Conservation (phyloP, 148 eudicot species). For the Rhododendron kiyosumense region DNA sequence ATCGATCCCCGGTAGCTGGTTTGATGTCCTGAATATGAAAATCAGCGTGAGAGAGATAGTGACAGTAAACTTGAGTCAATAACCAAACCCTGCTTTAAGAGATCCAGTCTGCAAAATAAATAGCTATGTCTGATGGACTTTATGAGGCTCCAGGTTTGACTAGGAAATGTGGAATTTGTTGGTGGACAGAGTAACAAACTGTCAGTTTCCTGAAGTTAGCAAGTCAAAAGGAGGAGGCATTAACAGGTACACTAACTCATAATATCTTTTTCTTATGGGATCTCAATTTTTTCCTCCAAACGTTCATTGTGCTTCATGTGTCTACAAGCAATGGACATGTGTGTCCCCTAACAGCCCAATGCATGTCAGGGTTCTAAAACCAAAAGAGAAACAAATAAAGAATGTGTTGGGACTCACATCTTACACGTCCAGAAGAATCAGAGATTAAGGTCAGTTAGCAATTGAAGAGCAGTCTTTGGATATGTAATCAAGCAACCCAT, state of each 20-base stretch:
- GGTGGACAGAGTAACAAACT: not conserved
- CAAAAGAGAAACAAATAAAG: not conserved
- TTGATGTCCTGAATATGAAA: constrained; percentile 48
- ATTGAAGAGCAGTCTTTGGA: not conserved
- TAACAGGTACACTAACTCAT: not conserved
- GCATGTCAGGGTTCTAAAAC: not conserved
- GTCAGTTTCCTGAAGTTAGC: not conserved
- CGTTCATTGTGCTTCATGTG: not conserved
- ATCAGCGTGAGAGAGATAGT: not conserved
- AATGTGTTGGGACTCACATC: not conserved
- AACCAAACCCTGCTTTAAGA: not conserved
- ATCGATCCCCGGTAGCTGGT: constrained; percentile 39
- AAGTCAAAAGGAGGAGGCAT: not conserved
- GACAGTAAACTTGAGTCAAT: too few species aligned
- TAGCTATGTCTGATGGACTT: not conserved
- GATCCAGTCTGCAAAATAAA: not conserved
- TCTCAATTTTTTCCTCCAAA: not conserved
- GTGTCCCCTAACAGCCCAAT: not conserved
- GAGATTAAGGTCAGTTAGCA: not conserved
- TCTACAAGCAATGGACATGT: not conserved
- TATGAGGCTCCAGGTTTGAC: not conserved
- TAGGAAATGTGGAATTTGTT: not conserved
- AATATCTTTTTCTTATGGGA: not conserved
- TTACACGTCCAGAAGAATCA: not conserved
- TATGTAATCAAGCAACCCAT: not conserved